These are phyloP conservation scores for Suillus subalutaceus DNA, from an alignment of 768 basidiomycete species.

Conservation along the genomic window DNA sequence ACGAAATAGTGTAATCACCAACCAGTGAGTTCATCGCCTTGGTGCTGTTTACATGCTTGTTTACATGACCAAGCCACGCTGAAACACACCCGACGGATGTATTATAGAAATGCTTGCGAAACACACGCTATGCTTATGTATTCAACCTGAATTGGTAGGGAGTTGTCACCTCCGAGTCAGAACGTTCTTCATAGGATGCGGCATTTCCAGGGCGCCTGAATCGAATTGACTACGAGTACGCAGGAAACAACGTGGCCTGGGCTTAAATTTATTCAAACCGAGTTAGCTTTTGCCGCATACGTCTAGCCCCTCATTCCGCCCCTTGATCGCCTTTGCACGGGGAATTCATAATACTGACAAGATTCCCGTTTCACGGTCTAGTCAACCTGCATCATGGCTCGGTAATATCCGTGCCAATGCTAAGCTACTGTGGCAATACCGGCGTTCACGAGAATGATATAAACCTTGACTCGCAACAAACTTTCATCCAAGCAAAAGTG, in stretches of 20 bases:
- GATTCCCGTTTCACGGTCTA: constrained; percentile 36
- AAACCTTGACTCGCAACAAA: constrained; percentile 18
- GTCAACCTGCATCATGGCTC: constrained; percentile 34
- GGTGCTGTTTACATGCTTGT: constrained; percentile 26
- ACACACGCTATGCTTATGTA: constrained; percentile 31
- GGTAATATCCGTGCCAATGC: constrained; percentile 36
- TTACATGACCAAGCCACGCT: constrained; percentile 26
- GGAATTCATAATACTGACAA: constrained; percentile 29
- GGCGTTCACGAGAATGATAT: constrained; percentile 31
- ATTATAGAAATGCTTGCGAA: constrained; percentile 28
- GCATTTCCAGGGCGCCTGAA: constrained; percentile 21
- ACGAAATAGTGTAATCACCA: constrained; percentile 17
- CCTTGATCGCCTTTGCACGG: constrained; percentile 36
- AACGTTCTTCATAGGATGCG: constrained; percentile 34
- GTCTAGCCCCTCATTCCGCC: constrained; percentile 30
- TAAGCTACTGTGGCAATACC: constrained; percentile 25
- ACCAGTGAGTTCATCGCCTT: constrained; percentile 26
- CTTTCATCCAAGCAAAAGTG: constrained; percentile 17
- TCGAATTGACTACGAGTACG: constrained; percentile 34
- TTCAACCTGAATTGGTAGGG: constrained; percentile 26
- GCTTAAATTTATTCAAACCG: constrained; percentile 29
- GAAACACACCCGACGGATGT: constrained; percentile 22
- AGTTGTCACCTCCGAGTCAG: constrained; percentile 25
- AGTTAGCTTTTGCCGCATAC: constrained; percentile 20
- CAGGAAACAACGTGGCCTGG: constrained; percentile 35